A percentile compares a stretch with the other conserved stretches of the same genome.
Conservation (phyloP, 768 basidiomycete species). For the Russula compacta region DNA sequence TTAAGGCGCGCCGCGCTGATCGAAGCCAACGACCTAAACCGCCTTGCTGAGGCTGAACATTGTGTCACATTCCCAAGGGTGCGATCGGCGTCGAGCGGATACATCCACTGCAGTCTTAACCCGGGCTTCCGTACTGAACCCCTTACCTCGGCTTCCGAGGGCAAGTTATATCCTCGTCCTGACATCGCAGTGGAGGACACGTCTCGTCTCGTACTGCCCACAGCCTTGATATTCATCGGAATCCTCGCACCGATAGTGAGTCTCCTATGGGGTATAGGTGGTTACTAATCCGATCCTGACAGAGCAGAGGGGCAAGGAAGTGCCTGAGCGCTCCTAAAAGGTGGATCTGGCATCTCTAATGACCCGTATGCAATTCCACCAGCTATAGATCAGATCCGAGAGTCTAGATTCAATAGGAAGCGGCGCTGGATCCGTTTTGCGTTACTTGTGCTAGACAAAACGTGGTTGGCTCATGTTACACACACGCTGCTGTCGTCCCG, state of each 20-base stretch:
- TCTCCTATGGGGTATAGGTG: not conserved
- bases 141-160: constrained; percentile 6
- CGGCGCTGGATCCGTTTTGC: not conserved
- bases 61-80: constrained; percentile 16
- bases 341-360: constrained; percentile 8
- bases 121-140: constrained; percentile 3
- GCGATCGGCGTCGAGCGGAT: constrained; percentile 11
- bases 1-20: not conserved
- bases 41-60: constrained; percentile 5
- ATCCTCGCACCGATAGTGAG: not conserved
- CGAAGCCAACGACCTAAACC: constrained; percentile 9
- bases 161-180: not conserved
- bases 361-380: constrained; percentile 2
- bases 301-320: not conserved
- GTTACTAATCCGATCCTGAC: not conserved
- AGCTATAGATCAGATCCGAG: constrained; percentile 17
- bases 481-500: constrained; percentile 28
- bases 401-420: constrained; percentile 13
- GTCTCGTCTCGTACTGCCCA: not conserved
- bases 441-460: not conserved
- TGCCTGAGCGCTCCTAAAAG: constrained; percentile 17
- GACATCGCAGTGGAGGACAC: not conserved
- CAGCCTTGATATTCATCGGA: not conserved
- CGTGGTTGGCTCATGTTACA: constrained; percentile 29
- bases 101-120: not conserved